Evolutionary conservation across 225 moss, liverwort and hornwort species (phyloP), one percentile per base, ranked within the genome.

Genomic region (Bryoerythrophyllum caledonicum): DNA sequence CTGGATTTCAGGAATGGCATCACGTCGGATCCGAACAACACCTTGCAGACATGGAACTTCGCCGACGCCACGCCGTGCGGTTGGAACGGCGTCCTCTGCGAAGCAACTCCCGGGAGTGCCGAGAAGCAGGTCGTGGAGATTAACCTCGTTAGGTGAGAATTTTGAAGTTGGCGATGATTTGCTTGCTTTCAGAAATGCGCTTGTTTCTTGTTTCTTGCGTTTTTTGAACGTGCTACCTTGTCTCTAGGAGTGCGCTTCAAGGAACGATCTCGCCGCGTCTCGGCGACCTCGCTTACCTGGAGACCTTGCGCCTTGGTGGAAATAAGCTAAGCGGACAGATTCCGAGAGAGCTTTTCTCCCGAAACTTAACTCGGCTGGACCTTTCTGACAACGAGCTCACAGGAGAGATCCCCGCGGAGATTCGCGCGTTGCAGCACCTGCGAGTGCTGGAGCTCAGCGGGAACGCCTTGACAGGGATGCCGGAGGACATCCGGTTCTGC

Each of bases 41-140:
- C 62, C 14, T 72, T 89, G 7, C 48, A 44, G 12, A 72, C 57
- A 25, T 93, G 93, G 93, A 65, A 86, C 27, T 19, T 56, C 35
- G 58, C 74, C 15, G 81, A 86, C 62, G 67, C 55, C 26, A 81
- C 73, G 54, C 93, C 93, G 25, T 93, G 93, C 79, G 28, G 1
- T 25, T 93, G 93, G 93, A 46, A 24, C 60, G 93, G 93, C 43
- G 74, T 93, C 79, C 24, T 14, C 10, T 93, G 93, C 64, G 49
- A 46, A 51, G 4, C 24, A 60, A 16, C 78, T 53, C 57, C 30
- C 44, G 75, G 53, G 51, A 6, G 37, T 26, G n/a, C 25, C 4
- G 82, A 78, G 75, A 10, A 27, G 8, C 80, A 76, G 17, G 88
- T 88, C 60, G 49, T 72, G 73, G 80, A 61, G 17, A 70, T 88